Percentiles rank a stretch among this genome's conserved stretches.
These are phyloP conservation scores for Stereocaulon alpinum DNA, from an alignment of 495 filamentous ascomycete genomes.

Conservation along the genomic window DNA sequence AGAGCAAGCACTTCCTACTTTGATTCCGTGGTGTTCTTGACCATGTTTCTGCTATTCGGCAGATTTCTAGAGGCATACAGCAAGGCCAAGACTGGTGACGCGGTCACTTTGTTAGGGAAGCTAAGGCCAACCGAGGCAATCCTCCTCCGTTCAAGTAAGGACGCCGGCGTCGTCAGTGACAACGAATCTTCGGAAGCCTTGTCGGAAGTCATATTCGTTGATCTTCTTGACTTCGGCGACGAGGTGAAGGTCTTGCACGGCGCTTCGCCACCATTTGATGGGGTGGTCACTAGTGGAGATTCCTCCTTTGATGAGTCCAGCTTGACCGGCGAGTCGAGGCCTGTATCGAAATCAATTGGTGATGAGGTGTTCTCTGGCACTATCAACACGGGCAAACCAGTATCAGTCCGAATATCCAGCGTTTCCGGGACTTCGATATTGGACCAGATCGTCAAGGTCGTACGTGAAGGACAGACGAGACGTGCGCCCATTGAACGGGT, in stretches of 20 bases:
- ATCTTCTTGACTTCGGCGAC: conserved; percentile 73
- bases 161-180: conserved; percentile 25
- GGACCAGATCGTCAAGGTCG: conserved; percentile 76
- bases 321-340: conserved; percentile 74
- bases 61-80: conserved; percentile 79
- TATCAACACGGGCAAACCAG: conserved; percentile 62
- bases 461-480: conserved; percentile 80
- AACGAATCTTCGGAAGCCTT: too few relatives aligned
- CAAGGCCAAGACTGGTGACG: conserved; percentile 81
- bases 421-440: conserved; percentile 71
- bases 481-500: conserved; percentile 75
- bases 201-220: conserved; percentile 29
- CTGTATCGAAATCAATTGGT: conserved; percentile 55
- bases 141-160: conserved; percentile 37
- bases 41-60: conserved; percentile 73
- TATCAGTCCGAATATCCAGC: conserved; percentile 58
- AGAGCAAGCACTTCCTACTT: conserved; percentile 65
- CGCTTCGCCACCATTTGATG: conserved; percentile 73
- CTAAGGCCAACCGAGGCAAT: conserved; percentile 68
- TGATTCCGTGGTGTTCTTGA: conserved; percentile 84
- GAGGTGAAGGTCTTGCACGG: conserved; percentile 66
- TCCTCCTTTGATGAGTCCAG: conserved; percentile 76
- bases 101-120: conserved; percentile 64
- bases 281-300: conserved; percentile 49
- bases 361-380: conserved; percentile 76